These are phyloP conservation scores for Solanum sejunctum DNA, from an alignment of 257 asterid species.

Conservation along the genomic window DNA sequence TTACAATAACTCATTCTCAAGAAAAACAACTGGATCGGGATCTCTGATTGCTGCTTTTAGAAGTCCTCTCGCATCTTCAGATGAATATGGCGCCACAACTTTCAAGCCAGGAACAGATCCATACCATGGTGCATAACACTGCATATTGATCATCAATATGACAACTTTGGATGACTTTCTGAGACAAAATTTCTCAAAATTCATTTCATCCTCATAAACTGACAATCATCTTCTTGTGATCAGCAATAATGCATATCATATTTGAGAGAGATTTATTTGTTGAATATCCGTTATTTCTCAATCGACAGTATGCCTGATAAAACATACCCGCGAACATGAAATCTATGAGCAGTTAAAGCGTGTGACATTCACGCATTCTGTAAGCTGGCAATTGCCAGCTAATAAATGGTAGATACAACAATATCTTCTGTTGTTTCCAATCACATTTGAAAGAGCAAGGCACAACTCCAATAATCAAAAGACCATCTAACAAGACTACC, in stretches of 20 bases:
- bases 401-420: not conserved
- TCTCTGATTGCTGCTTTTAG: slow-evolving; percentile 42
- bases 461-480: not conserved
- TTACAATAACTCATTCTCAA: slow-evolving; percentile 39
- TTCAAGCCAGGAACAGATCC: slow-evolving; percentile 33
- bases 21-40: slow-evolving; percentile 45
- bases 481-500: not conserved
- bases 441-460: not conserved
- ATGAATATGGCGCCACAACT: slow-evolving; percentile 31
- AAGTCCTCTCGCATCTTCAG: slow-evolving; percentile 43
- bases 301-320: not conserved
- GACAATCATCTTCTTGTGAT: not conserved
- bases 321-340: not conserved
- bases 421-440: not conserved
- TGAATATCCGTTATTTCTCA: not conserved
- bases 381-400: not conserved
- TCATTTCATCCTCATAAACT: not conserved
- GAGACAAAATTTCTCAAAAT: not conserved
- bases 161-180: not conserved
- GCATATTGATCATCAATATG: not conserved
- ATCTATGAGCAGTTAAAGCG: not conserved
- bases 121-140: slow-evolving; percentile 45
- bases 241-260: not conserved
- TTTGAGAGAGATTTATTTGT: not conserved
- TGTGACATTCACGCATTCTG: not conserved